These are phyloP conservation scores for Fraxinus dipetala DNA, from an alignment of 305 asterid species.

Conservation along the genomic window DNA sequence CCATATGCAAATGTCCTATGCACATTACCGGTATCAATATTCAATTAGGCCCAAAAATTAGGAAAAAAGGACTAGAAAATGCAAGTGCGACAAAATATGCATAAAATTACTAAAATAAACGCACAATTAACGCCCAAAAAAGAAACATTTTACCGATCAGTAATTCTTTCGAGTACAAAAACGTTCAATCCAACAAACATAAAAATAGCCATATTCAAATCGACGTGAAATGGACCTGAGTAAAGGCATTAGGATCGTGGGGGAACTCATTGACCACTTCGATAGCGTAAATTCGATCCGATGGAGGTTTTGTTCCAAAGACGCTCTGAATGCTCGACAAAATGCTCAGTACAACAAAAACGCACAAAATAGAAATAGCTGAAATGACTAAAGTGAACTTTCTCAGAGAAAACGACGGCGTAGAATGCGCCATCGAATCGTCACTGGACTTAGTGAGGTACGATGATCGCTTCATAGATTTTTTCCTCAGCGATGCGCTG, in stretches of 20 bases:
- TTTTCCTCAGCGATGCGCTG: slow-evolving; percentile 26
- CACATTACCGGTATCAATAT: neutral
- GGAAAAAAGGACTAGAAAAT: neutral
- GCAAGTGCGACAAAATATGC: slow-evolving; percentile 3
- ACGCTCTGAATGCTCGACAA: slow-evolving; percentile 31
- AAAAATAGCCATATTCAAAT: neutral
- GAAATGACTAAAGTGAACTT: slow-evolving; percentile 24
- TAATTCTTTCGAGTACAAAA: neutral
- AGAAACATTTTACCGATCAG: slow-evolving; percentile 3
- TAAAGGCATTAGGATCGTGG: slow-evolving; percentile 73
- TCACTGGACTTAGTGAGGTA: slow-evolving; percentile 15
- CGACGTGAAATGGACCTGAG: slow-evolving; percentile 52
- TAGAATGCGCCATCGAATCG: slow-evolving; percentile 13
- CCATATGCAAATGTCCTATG: neutral
- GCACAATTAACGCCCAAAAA: neutral
- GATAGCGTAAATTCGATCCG: slow-evolving; percentile 43
- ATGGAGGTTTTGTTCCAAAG: slow-evolving; percentile 21
- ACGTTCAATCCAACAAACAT: neutral
- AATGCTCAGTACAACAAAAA: slow-evolving; percentile 31
- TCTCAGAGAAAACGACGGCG: slow-evolving; percentile 19
- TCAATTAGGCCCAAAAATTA: neutral
- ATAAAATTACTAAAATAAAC: neutral
- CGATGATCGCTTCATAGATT: slow-evolving; percentile 19
- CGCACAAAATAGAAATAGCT: slow-evolving; percentile 27
- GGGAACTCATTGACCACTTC: slow-evolving; percentile 66